phyloP scores from a whole-genome alignment of 2,329 filamentous ascomycete species.

The Paracamarosporium sp. region DNA sequence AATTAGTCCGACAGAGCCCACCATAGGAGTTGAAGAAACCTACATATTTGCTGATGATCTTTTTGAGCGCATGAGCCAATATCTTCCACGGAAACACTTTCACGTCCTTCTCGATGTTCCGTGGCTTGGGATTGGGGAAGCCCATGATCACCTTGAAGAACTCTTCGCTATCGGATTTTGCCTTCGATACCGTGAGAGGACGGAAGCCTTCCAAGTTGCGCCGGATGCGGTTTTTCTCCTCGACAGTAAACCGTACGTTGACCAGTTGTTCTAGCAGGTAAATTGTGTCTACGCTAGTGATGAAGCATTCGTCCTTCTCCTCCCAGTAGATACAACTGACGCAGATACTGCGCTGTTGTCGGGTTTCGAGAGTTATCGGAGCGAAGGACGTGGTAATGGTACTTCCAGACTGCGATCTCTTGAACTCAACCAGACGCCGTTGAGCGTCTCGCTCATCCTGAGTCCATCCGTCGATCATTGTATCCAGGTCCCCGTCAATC shows the following conservation, averaged over 20 bases:
- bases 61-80: slow-evolving; percentile 84
- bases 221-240: slow-evolving; percentile 98
- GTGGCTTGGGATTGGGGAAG: slow-evolving; percentile 91
- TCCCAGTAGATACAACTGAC: slow-evolving; percentile 98
- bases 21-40: slow-evolving; percentile 43
- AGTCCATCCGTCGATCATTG: slow-evolving; percentile 85
- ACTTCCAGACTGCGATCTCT: slow-evolving; percentile 79
- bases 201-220: slow-evolving; percentile 95
- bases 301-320: slow-evolving; percentile 87
- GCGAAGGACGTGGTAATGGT: slow-evolving; percentile 83
- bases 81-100: slow-evolving; percentile 99
- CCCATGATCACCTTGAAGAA: slow-evolving; percentile 99
- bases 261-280: slow-evolving; percentile 92
- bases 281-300: slow-evolving; percentile 97
- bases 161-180: slow-evolving; percentile 88
- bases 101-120: slow-evolving; percentile 98
- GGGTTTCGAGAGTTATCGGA: slow-evolving; percentile 78
- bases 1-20: slow-evolving; percentile 41
- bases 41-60: slow-evolving; percentile 97
- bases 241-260: slow-evolving; percentile 85
- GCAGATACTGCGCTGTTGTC: slow-evolving; percentile 84
- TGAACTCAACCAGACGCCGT: slow-evolving; percentile 87
- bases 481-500: slow-evolving; percentile 82
- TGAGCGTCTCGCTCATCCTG: slow-evolving; percentile 79
- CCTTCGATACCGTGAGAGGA: slow-evolving; percentile 91